Conservation (phyloP, 2,329 filamentous ascomycete genomes). For the Trichophyton verrucosum region DNA sequence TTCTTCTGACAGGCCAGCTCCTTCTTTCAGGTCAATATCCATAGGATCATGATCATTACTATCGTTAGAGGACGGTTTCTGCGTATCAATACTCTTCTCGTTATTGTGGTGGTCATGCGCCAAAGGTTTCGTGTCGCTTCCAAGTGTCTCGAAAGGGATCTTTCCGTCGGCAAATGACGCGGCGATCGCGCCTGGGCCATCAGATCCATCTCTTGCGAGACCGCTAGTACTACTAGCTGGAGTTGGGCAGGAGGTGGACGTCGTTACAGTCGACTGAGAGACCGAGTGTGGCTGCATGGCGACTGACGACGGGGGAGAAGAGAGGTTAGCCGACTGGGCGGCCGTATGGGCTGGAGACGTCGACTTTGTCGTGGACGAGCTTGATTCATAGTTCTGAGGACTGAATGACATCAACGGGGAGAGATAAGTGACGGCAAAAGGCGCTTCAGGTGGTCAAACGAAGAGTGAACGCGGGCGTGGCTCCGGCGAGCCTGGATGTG, state of each 20-base stretch:
- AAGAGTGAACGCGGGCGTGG: slow-evolving; percentile 8
- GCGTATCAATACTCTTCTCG: slow-evolving; percentile 16
- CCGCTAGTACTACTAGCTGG: slow-evolving; percentile 35
- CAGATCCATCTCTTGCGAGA: slow-evolving; percentile 21
- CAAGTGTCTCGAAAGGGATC: not conserved
- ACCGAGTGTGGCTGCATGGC: slow-evolving; percentile 33
- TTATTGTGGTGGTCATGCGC: not conserved
- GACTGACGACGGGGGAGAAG: slow-evolving; percentile 31
- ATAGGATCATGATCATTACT: slow-evolving; percentile 24
- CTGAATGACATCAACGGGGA: slow-evolving; percentile 41
- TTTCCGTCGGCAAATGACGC: slow-evolving; percentile 12
- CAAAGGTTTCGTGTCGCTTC: not conserved
- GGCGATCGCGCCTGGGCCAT: slow-evolving; percentile 11
- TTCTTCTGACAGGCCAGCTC: slow-evolving; percentile 15
- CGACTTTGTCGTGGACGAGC: slow-evolving; percentile 31
- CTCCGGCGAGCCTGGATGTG: slow-evolving; percentile 1
- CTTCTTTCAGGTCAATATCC: slow-evolving; percentile 27
- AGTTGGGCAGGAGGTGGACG: slow-evolving; percentile 33
- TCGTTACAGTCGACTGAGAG: slow-evolving; percentile 30
- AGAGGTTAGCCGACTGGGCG: slow-evolving; percentile 28
- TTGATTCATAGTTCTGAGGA: slow-evolving; percentile 37
- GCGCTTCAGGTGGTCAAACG: slow-evolving; percentile 8
- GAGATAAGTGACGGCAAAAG: slow-evolving; percentile 16
- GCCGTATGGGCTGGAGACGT: slow-evolving; percentile 34
- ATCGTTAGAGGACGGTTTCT: slow-evolving; percentile 11